Evolutionary conservation across 73 alveolate genomes (phyloP).

Genomic region (Paramecium sonneborni): DNA sequence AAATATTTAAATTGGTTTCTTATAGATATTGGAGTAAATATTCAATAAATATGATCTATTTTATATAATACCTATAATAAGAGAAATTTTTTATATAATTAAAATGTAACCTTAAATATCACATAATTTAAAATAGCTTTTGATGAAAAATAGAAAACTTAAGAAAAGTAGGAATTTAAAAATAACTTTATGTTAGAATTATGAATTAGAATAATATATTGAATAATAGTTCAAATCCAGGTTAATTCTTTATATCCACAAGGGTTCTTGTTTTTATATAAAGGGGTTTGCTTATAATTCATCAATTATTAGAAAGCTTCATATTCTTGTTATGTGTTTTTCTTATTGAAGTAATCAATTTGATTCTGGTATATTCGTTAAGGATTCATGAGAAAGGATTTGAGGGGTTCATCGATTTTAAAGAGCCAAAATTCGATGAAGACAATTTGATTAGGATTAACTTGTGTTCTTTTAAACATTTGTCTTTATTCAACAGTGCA

Average conservation of each 20-base stretch:
- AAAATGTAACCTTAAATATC: background rate
- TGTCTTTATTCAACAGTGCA: slow-evolving; percentile 37
- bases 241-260: slow-evolving; percentile 39
- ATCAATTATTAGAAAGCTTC: background rate
- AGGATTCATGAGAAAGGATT: slow-evolving; percentile 17
- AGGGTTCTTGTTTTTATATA: slow-evolving; percentile 18
- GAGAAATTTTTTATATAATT: background rate
- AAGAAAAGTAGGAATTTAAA: background rate
- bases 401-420: slow-evolving; percentile 21
- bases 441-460: slow-evolving; percentile 3
- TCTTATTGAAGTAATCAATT: slow-evolving; percentile 46
- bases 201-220: background rate
- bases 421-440: slow-evolving; percentile 29
- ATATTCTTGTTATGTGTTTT: slow-evolving; percentile 15
- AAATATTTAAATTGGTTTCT: no score
- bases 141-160: background rate
- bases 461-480: slow-evolving; percentile 41
- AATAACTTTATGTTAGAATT: background rate
- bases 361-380: slow-evolving; percentile 13
- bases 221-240: background rate
- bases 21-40: no score
- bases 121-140: background rate
- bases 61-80: no score
- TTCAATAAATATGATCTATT: no score
- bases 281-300: background rate